Conservation (phyloP, 495 filamentous ascomycete species). For the Trichoderma orchidacearum region DNA sequence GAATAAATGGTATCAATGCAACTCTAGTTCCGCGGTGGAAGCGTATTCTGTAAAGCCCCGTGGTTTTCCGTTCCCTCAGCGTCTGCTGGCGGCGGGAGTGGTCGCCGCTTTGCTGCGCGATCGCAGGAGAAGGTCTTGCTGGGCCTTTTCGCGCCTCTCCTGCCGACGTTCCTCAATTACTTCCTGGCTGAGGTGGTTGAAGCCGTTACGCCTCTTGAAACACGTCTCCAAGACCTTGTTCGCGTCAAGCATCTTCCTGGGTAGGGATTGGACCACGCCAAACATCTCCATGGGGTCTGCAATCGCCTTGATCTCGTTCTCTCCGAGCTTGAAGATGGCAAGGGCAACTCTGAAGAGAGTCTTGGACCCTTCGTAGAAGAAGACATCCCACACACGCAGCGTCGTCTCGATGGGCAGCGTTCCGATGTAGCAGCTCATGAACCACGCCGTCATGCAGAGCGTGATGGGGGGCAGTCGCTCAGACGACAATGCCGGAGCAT, state of each 20-base stretch:
- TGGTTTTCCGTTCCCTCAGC: constrained; percentile 2
- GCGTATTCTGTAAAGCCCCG: too few relatives aligned
- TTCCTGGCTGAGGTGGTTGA: constrained; percentile 64
- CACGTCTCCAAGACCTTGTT: constrained; percentile 70
- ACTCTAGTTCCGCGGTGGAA: too few relatives aligned
- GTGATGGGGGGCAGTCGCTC: constrained; percentile 74
- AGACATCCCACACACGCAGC: constrained; percentile 85
- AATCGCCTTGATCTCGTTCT: constrained; percentile 65
- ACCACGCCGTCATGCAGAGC: constrained; percentile 91
- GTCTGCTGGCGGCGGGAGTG: neutral
- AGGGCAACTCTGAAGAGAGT: constrained; percentile 91
- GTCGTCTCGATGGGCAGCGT: constrained; percentile 83
- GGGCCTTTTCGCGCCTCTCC: constrained; percentile 38
- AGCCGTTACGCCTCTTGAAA: constrained; percentile 65
- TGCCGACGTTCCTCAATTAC: constrained; percentile 45
- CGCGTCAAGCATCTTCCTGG: constrained; percentile 65
- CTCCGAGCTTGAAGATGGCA: constrained; percentile 84
- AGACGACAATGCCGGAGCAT: neutral
- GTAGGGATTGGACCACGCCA: constrained; percentile 85
- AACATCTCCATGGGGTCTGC: constrained; percentile 92
- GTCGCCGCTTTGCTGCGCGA: neutral
- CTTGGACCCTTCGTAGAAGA: constrained; percentile 91
- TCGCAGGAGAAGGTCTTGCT: constrained; percentile 18
- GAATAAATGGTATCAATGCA: constrained; percentile 3
- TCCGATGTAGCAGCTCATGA: constrained; percentile 94